phyloP scores from a whole-genome alignment of 495 filamentous ascomycete genomes.

The Trichocladium uniseriatum region DNA sequence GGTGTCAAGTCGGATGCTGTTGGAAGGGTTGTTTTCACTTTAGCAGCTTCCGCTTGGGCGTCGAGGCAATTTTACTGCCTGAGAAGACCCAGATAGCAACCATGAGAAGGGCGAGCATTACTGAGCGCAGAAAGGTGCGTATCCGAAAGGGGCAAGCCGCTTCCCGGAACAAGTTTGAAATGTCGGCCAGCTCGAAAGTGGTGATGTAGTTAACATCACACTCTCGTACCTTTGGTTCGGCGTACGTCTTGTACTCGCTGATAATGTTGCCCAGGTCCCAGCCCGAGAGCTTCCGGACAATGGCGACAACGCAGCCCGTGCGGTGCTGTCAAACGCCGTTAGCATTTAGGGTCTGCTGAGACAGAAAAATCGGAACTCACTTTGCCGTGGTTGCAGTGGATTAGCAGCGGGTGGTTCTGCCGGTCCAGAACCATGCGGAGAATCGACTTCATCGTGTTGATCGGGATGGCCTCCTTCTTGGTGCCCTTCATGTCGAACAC shows the following conservation, averaged over 20 bases:
- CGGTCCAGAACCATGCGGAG: constrained; percentile 55
- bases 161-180: constrained; percentile 20
- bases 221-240: constrained; percentile 52
- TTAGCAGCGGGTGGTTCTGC: constrained; percentile 62
- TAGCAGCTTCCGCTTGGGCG: constrained; percentile 1
- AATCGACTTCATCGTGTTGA: constrained; percentile 52
- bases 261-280: constrained; percentile 50
- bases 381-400: constrained; percentile 87
- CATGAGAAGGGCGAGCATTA: constrained; percentile 19
- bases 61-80: not conserved
- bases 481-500: constrained; percentile 67
- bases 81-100: constrained; percentile 23
- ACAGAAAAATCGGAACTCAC: constrained; percentile 30
- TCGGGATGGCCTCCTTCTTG: constrained; percentile 57
- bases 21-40: not conserved
- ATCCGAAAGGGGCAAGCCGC: constrained; percentile 8
- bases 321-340: constrained; percentile 54
- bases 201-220: constrained; percentile 44
- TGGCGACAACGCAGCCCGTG: constrained; percentile 70
- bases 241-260: constrained; percentile 58
- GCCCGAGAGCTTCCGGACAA: constrained; percentile 55
- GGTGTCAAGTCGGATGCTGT: not conserved
- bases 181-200: constrained; percentile 26
- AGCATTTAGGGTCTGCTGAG: constrained; percentile 3
- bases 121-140: constrained; percentile 19